Evolutionary conservation across 108 stramenopile species (phyloP).

Genomic region (Phaeodactylum tricornutum): DNA sequence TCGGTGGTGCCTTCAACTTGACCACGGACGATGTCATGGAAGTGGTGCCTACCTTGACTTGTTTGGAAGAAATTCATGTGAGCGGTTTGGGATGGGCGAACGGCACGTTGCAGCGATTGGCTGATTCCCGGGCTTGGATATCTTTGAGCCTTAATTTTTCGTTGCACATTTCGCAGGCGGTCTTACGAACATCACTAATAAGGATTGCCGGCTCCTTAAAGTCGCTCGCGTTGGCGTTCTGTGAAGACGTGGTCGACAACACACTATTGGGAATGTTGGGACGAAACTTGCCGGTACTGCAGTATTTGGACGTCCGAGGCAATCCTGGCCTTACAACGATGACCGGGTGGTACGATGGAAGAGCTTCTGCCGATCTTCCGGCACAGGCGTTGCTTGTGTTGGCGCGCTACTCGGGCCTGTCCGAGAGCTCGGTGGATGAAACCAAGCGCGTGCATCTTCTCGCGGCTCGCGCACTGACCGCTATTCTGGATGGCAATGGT

Average conservation of each 20-base stretch:
- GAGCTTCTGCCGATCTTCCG: slow-evolving; percentile 33
- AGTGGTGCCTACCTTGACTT: slow-evolving; percentile 10
- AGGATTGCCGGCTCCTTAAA: slow-evolving; percentile 13
- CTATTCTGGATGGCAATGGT: slow-evolving; percentile 51
- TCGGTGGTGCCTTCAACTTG: slow-evolving; percentile 61
- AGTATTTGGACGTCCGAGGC: slow-evolving; percentile 67
- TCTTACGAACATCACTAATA: slow-evolving; percentile 34
- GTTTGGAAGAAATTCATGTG: slow-evolving; percentile 50
- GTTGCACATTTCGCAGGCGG: slow-evolving; percentile 28
- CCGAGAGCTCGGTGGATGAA: slow-evolving; percentile 50
- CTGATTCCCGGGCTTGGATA: slow-evolving; percentile 21
- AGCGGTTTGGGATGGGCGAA: slow-evolving; percentile 73
- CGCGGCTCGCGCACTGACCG: slow-evolving; percentile 26
- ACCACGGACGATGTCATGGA: slow-evolving; percentile 15
- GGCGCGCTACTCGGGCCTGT: slow-evolving; percentile 58
- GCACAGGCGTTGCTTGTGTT: slow-evolving; percentile 47
- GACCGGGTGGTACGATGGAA: slow-evolving; percentile 73
- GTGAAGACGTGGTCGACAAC: slow-evolving; percentile 55
- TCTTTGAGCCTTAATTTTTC: slow-evolving; percentile 62
- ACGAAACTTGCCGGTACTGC: slow-evolving; percentile 37
- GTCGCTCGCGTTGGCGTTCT: slow-evolving; percentile 62
- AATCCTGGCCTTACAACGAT: slow-evolving; percentile 37
- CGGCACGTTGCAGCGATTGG: slow-evolving; percentile 26
- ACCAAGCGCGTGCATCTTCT: slow-evolving; percentile 50
- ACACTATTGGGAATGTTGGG: slow-evolving; percentile 54